These are phyloP conservation scores for Naganishia sp. DNA, from an alignment of 1,284 basidiomycete genomes.

Conservation along the genomic window DNA sequence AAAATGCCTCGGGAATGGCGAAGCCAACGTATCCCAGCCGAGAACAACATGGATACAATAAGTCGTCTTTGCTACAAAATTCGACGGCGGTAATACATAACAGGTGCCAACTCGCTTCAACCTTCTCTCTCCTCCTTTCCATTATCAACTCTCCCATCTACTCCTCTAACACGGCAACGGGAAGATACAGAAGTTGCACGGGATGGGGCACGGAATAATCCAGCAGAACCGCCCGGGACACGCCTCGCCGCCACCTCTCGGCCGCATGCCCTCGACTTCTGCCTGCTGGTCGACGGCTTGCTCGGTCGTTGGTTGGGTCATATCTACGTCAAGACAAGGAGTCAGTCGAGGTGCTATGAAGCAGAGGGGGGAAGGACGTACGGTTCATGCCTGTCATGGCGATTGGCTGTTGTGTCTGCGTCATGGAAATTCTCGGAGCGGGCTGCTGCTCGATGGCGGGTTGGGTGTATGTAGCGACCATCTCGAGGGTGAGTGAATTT, in stretches of 20 bases:
- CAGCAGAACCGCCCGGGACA: conserved; percentile 34
- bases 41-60: too few relatives aligned
- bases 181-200: conserved; percentile 30
- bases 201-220: conserved; percentile 33
- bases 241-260: conserved; percentile 30
- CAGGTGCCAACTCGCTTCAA: background rate
- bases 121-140: background rate
- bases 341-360: background rate
- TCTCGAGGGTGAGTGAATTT: background rate
- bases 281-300: conserved; percentile 19
- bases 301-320: conserved; percentile 23
- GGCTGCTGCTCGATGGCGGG: conserved; percentile 21
- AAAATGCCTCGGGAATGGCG: too few relatives aligned
- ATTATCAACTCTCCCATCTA: background rate
- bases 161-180: conserved; percentile 22
- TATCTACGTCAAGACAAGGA: conserved; percentile 5
- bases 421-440: conserved; percentile 7
- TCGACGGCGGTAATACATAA: too few relatives aligned
- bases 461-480: conserved; percentile 21
- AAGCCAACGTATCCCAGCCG: too few relatives aligned
- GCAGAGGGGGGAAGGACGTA: background rate
- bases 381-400: conserved; percentile 17
- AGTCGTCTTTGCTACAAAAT: too few relatives aligned
- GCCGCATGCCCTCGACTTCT: conserved; percentile 29
- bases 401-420: conserved; percentile 18